A percentile compares a stretch with the other conserved stretches of the same genome.
Evolutionary conservation across 495 filamentous ascomycete genomes (phyloP).

Genomic region (Beverwykella pulmonaria): DNA sequence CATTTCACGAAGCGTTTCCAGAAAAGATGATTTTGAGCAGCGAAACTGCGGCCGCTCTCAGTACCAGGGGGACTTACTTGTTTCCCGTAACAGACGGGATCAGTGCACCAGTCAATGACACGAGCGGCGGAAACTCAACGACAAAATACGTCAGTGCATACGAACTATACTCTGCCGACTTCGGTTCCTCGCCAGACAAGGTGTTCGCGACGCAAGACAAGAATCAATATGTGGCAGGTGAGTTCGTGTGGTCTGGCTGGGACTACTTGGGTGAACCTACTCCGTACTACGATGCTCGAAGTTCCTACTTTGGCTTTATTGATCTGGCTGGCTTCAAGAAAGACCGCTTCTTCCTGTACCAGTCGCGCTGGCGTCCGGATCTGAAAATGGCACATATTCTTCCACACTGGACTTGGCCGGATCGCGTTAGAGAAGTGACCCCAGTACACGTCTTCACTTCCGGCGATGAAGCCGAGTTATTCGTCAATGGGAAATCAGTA

Average conservation of each 20-base stretch:
- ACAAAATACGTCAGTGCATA: constrained; percentile 51
- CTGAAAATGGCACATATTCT: constrained; percentile 51
- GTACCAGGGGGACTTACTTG: constrained; percentile 53
- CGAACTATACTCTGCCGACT: constrained; percentile 50
- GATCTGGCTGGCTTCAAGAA: constrained; percentile 56
- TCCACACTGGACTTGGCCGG: constrained; percentile 55
- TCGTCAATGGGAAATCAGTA: constrained; percentile 52
- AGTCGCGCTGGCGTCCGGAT: constrained; percentile 52
- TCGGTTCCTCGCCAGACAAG: constrained; percentile 53
- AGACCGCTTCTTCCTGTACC: constrained; percentile 55
- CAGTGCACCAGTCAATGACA: constrained; percentile 37
- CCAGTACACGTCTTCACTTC: constrained; percentile 55
- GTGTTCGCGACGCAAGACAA: constrained; percentile 53
- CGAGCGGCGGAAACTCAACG: constrained; percentile 39
- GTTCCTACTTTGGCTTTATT: constrained; percentile 52
- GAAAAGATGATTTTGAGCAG: constrained; percentile 51
- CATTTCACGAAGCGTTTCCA: constrained; percentile 49
- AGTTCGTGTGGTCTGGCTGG: constrained; percentile 57
- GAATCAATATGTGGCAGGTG: constrained; percentile 50
- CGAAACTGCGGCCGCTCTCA: constrained; percentile 51
- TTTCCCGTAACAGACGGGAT: constrained; percentile 52
- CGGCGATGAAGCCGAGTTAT: constrained; percentile 54
- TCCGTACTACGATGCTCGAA: constrained; percentile 49
- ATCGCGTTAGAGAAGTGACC: constrained; percentile 50
- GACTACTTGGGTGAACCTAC: constrained; percentile 57